A percentile compares a stretch with the other conserved stretches of the same genome.
phyloP scores from a whole-genome alignment of 768 basidiomycete genomes.

The Pleurotus citrinopileatus region DNA sequence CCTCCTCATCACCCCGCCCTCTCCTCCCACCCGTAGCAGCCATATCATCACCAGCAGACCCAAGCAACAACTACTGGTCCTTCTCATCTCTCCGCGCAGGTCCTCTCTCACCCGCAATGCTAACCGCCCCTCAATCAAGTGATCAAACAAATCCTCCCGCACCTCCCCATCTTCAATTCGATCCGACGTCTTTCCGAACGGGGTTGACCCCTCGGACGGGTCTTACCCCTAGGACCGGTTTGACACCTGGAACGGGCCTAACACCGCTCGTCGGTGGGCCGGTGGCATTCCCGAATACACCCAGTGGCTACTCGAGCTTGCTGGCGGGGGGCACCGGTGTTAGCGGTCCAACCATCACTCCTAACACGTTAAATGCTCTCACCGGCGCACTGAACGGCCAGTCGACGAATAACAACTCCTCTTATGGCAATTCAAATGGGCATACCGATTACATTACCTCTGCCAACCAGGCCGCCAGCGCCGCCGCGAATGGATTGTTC shows the following conservation, averaged over 20 bases:
- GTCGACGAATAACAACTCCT: conserved; percentile 39
- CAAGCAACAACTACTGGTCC: conserved; percentile 61
- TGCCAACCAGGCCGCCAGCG: conserved; percentile 57
- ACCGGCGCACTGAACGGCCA: conserved; percentile 68
- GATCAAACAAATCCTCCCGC: conserved; percentile 23
- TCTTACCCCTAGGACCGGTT: conserved; percentile 81
- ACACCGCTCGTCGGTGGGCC: conserved; percentile 79
- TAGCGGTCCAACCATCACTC: conserved; percentile 59
- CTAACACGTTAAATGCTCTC: conserved; percentile 76
- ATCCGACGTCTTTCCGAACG: conserved; percentile 72
- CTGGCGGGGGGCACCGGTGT: conserved; percentile 53
- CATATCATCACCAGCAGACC: conserved; percentile 69
- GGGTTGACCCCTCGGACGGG: conserved; percentile 87
- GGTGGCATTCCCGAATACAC: conserved; percentile 78
- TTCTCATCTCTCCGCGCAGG: conserved; percentile 79
- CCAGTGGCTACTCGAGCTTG: conserved; percentile 83
- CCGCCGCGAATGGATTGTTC: conserved; percentile 91
- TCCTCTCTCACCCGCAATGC: conserved; percentile 95
- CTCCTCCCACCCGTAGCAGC: conserved; percentile 80
- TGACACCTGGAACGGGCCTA: conserved; percentile 73
- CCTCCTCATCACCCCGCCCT: conserved; percentile 54
- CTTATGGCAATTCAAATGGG: conserved; percentile 41
- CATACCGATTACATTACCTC: conserved; percentile 31
- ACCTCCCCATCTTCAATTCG: conserved; percentile 48
- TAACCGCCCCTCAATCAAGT: conserved; percentile 74